Evolutionary conservation across 139 green algal species (phyloP).

Genomic region (Gonium pectorale): DNA sequence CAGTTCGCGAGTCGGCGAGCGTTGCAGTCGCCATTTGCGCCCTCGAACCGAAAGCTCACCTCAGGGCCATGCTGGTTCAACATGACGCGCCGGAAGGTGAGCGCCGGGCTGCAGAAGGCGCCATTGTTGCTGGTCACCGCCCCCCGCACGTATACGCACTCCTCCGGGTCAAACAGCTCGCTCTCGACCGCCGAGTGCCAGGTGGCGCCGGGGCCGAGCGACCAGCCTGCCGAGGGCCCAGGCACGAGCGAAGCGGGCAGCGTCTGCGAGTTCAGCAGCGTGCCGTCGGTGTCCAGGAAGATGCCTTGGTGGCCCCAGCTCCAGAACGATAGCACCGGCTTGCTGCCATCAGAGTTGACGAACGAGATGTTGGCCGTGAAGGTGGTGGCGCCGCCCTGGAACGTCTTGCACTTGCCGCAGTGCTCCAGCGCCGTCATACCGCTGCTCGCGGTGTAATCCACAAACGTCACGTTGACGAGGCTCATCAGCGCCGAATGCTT

Average conservation of each 20-base stretch:
- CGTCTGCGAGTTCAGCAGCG: slow-evolving; percentile 51
- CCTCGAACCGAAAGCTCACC: no score
- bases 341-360: slow-evolving; percentile 14
- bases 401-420: slow-evolving; percentile 57
- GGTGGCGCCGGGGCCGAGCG: slow-evolving; percentile 1
- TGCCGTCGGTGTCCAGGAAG: slow-evolving; percentile 68
- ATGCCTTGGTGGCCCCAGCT: slow-evolving; percentile 55
- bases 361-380: slow-evolving; percentile 49
- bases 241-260: slow-evolving; percentile 1
- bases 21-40: no score
- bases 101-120: slow-evolving; percentile 41
- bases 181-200: slow-evolving; percentile 29
- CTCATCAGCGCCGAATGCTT: slow-evolving; percentile 55
- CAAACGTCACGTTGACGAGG: slow-evolving; percentile 66
- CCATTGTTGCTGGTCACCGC: slow-evolving; percentile 25
- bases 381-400: slow-evolving; percentile 62
- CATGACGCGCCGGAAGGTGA: slow-evolving; percentile 58
- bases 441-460: no score
- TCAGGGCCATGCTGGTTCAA: slow-evolving; percentile 52
- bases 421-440: slow-evolving; percentile 64
- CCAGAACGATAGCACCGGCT: slow-evolving; percentile 49
- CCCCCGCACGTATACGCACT: slow-evolving; percentile 42
- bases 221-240: neutral
- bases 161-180: slow-evolving; percentile 25
- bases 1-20: no score